Evolutionary conservation across 305 asterid genomes (phyloP), one percentile per base, ranked within the genome.

Genomic region (Coffea humblotiana): DNA sequence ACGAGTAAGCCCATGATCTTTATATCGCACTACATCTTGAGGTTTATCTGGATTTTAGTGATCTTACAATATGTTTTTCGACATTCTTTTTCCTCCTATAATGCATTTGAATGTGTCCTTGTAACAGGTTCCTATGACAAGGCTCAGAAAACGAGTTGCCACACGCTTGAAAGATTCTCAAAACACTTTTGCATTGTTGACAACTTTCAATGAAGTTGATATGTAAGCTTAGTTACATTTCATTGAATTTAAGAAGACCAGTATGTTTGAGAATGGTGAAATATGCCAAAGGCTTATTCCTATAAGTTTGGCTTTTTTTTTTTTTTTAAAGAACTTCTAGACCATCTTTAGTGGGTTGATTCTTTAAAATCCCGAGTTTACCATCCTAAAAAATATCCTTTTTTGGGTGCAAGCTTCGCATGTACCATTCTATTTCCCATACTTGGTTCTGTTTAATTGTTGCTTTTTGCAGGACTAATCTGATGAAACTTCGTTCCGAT

Each of bases 131-230:
- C 94, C 98, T 13, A 96, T 94, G 99, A 96, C 98, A 71, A 92
- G 98, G 88, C 95, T 96, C 73, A 89, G 99, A 85, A 94, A 96
- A 85, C 78, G 99, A 75, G 98, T 96, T 79, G 98, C 97, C 75
- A 87, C 93, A 0, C 93, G 99, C 80, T 85, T 94, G 96, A 94
- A 96, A 87, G 99, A 96, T 89, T 94, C 99, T 75, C 99, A 94
- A 76, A 96, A 96, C 86, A 96, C 99, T 77, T 96, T 91, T 87
- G 99, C 99, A 21, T 77, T 94, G 92, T 80, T 94, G 88, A 96
- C 98, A 40, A 96, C 99, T 67, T 94, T 94, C 88, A 96, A 96
- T 84, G 99, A 96, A 94, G 97, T 96, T 82, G 98, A 96, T 82
- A 96, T 96, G 99, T 96, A 87, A 88, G 97, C 86, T 88, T 54